Evolutionary conservation across 1,139 yeast species (phyloP).

Genomic region (Blastobotrys petasosporus): DNA sequence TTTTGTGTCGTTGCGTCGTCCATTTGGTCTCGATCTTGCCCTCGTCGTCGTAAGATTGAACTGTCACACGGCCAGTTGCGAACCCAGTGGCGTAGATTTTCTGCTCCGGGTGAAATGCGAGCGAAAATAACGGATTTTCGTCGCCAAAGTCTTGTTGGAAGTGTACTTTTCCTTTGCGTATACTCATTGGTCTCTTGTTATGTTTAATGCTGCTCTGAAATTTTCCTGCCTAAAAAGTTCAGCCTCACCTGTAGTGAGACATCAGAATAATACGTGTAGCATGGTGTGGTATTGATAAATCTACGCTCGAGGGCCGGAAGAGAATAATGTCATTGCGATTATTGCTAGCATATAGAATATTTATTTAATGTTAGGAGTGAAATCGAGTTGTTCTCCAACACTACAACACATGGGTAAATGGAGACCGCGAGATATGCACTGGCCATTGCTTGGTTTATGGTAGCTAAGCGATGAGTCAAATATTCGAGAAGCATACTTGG

Average conservation of each 20-base stretch:
- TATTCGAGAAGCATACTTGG: too few relatives aligned
- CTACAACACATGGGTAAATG: too few relatives aligned
- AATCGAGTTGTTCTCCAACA: too few relatives aligned
- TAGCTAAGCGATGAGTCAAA: too few relatives aligned
- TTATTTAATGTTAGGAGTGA: too few relatives aligned
- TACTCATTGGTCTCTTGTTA: constrained; percentile 1
- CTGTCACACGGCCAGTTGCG: constrained; percentile 67
- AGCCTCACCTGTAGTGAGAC: neutral
- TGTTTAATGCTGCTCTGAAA: neutral
- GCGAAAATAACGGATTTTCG: constrained; percentile 56
- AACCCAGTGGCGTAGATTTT: constrained; percentile 65
- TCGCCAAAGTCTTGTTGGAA: constrained; percentile 28
- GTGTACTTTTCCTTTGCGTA: constrained; percentile 14
- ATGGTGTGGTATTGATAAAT: too few relatives aligned
- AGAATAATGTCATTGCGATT: too few relatives aligned
- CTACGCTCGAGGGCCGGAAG: too few relatives aligned
- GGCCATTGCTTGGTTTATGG: too few relatives aligned
- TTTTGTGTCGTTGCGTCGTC: constrained; percentile 88
- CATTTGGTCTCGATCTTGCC: constrained; percentile 44
- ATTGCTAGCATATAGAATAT: too few relatives aligned
- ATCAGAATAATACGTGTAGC: too few relatives aligned
- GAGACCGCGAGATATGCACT: too few relatives aligned
- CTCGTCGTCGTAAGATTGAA: constrained; percentile 37
- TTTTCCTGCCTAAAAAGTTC: neutral
- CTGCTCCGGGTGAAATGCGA: constrained; percentile 74